Base-by-base conservation (phyloP, 148 eudicot genomes). In the Nyssa sinensis region DNA sequence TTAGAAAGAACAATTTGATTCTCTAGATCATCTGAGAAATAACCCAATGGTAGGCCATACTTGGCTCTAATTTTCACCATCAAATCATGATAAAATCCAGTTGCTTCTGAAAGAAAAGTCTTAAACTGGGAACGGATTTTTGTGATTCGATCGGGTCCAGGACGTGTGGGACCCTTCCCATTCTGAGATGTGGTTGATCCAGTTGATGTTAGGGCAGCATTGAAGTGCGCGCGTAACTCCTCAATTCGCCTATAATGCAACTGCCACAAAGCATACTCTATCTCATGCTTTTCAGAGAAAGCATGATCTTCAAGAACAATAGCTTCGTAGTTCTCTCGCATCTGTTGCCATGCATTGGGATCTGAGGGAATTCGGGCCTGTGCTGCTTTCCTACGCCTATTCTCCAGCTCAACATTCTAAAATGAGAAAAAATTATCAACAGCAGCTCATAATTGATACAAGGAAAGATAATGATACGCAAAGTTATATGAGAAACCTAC, bases 21-120 rank as follows among this genome's bases (percentile, higher is more conserved):
- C 39, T 86, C 89, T 31, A 77, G 67, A 83, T 88, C 98, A 84
- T 89, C 86, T 16, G 88, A 83, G 58, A 86, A 80, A 72, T 77
- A 81, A 65, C 87, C 90, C 72, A 91, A 77, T 28, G 88, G 88
- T 70, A 95, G 83, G 21, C 91, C 98, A 83, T 91, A 84, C 66
- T 95, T 95, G 32, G 90, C 90, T 75, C 89, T 88, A 30, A 95
- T 84, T 82, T 91, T 95, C 80, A 91, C 74, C 91, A 95, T 89
- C 67, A 95, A 73, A 82, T 95, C 99, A 71, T 93, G 99, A 81
- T 95, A 95, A 79, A 93, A 95, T 49, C 98, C 98, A 76, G 98
- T 84, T 0, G 99, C 94, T 71, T 95, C 98, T 47, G 97, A 93
- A 67, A 95, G 98, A 63, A 93, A 89, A 24, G 94, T 89, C 82